phyloP scores from a whole-genome alignment of 805 yeast genomes.

The Yarrowia sp. region DNA sequence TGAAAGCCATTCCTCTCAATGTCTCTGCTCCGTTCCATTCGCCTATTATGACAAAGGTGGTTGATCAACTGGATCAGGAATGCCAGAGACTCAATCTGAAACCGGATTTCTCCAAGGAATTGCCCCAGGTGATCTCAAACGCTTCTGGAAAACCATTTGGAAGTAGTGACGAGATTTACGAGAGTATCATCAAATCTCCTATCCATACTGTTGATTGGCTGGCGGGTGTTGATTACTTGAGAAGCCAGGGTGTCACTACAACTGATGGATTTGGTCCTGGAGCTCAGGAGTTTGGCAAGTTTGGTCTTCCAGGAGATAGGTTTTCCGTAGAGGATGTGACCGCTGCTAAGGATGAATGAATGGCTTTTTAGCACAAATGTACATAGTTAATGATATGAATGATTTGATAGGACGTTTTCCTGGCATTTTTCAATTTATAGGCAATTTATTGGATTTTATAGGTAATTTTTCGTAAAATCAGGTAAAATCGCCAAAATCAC shows the following conservation, averaged over 20 bases:
- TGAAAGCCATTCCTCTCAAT: conserved; percentile 13
- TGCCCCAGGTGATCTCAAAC: conserved; percentile 7
- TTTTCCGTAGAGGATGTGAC: neutral
- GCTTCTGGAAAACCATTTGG: conserved; percentile 15
- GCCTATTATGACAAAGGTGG: neutral
- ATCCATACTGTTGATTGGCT: conserved; percentile 13
- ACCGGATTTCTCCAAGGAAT: neutral
- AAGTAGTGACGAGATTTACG: neutral
- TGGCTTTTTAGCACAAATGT: neutral
- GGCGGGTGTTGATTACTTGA: neutral
- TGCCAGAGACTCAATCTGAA: neutral
- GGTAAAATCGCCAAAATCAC: too few relatives aligned
- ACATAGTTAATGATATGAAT: neutral
- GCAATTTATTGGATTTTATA: too few relatives aligned
- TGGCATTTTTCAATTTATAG: too few relatives aligned
- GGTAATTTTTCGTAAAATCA: too few relatives aligned
- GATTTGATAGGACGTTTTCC: too few relatives aligned
- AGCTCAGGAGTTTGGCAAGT: neutral
- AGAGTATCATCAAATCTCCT: conserved; percentile 6
- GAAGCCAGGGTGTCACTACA: neutral
- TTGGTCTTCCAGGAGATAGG: conserved; percentile 7
- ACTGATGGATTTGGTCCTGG: conserved; percentile 17
- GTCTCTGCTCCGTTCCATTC: conserved; percentile 22
- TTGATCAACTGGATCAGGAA: neutral
- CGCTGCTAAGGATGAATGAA: too few relatives aligned